Percentiles rank a stretch among this genome's conserved stretches.
Evolutionary conservation across 257 asterid genomes (phyloP).

Genomic region (Paraleonurus japonicus): DNA sequence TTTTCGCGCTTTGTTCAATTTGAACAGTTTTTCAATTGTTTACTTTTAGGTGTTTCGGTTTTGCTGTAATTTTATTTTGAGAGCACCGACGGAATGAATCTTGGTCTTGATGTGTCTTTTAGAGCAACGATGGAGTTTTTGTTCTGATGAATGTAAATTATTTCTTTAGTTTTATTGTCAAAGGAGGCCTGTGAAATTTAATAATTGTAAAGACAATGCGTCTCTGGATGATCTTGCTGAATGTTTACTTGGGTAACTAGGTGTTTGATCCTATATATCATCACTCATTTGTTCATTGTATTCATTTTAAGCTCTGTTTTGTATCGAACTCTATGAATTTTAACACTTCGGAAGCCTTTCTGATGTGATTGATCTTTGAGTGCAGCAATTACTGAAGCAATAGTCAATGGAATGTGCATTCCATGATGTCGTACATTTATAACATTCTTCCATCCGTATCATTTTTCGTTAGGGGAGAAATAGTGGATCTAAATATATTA

Average conservation of each 20-base stretch:
- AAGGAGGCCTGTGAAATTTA: not conserved
- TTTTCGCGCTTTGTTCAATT: not conserved
- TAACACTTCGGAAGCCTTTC: conserved; percentile 1
- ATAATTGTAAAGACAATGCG: not conserved
- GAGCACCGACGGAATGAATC: conserved; percentile 7
- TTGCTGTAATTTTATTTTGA: not conserved
- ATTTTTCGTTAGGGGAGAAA: not conserved
- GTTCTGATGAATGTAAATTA: not conserved
- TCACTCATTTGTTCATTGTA: not conserved
- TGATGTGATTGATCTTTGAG: not conserved
- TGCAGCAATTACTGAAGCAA: not conserved
- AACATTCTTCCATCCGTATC: conserved; percentile 8
- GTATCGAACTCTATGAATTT: conserved; percentile 11
- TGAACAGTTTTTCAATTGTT: not conserved
- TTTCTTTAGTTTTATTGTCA: not conserved
- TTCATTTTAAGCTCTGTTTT: conserved; percentile 2
- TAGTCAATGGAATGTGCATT: not conserved
- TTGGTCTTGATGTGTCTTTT: conserved; percentile 5
- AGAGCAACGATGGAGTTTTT: not conserved
- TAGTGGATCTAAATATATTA: not conserved
- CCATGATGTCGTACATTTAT: not conserved
- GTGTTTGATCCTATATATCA: not conserved
- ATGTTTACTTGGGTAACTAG: conserved; percentile 2
- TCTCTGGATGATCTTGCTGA: conserved; percentile 17
- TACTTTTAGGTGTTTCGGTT: conserved; percentile 16